phyloP scores from a whole-genome alignment of 257 asterid species.

The Scutellaria baicalensis region DNA sequence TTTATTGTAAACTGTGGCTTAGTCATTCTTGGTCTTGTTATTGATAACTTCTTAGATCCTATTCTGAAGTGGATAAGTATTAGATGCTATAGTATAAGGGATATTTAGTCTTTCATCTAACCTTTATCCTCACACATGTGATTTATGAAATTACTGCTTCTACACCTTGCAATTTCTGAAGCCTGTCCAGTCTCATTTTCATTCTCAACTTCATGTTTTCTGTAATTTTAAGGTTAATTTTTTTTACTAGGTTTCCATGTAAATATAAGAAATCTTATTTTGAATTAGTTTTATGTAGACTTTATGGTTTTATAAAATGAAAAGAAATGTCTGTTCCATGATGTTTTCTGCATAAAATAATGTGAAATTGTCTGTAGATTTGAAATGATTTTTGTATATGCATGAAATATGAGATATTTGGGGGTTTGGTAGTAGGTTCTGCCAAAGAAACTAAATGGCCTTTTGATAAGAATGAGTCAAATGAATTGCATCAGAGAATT shows the following conservation, averaged over 20 bases:
- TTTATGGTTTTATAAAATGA: neutral
- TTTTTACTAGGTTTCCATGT: neutral
- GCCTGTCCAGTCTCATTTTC: neutral
- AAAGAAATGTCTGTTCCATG: neutral
- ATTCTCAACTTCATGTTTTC: neutral
- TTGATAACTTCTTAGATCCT: neutral
- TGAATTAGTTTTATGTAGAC: neutral
- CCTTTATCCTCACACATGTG: neutral
- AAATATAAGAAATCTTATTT: neutral
- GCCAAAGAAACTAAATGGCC: neutral
- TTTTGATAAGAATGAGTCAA: neutral
- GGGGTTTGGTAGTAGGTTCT: neutral
- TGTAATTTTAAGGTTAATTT: neutral
- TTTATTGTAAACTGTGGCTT: neutral
- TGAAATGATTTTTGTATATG: neutral
- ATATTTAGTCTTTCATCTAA: neutral
- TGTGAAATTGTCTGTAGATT: neutral
- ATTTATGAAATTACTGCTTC: neutral
- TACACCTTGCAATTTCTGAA: neutral
- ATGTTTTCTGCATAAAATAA: neutral
- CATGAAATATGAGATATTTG: neutral
- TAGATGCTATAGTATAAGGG: neutral
- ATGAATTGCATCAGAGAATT: neutral
- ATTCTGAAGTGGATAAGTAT: neutral
- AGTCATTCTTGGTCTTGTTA: neutral